Evolutionary conservation across 108 stramenopile species (phyloP).

Genomic region (Bacterosira constricta): DNA sequence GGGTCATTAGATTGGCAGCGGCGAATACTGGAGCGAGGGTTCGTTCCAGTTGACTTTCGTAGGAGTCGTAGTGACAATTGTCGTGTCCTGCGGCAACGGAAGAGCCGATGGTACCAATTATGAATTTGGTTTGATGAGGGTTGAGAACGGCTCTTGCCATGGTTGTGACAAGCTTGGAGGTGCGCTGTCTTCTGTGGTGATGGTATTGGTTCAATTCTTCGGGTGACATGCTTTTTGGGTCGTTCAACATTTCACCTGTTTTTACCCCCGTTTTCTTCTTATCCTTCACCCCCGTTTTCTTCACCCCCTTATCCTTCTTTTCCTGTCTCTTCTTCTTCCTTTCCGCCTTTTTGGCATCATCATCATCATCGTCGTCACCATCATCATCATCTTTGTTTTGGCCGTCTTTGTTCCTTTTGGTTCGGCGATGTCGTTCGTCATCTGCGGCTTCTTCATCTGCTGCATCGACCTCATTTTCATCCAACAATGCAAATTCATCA

Average conservation of each 20-base stretch:
- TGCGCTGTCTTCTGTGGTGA: conserved; percentile 10
- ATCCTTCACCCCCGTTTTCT: background rate
- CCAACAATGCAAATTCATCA: background rate
- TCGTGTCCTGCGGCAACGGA: conserved; percentile 61
- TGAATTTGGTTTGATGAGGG: conserved; percentile 38
- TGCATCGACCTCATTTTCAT: background rate
- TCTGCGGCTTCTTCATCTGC: background rate
- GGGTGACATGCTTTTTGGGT: conserved; percentile 20
- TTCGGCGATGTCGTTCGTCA: conserved; percentile 2
- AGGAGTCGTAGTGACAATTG: conserved; percentile 56
- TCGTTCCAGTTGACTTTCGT: conserved; percentile 52
- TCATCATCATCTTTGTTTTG: background rate
- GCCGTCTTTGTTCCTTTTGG: background rate
- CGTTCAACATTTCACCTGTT: conserved; percentile 9
- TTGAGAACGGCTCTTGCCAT: conserved; percentile 58
- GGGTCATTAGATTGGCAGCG: conserved; percentile 41
- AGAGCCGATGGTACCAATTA: conserved; percentile 53
- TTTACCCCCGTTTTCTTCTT: conserved; percentile 28
- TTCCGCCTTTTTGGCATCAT: background rate
- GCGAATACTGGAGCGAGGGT: conserved; percentile 34
- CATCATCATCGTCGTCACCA: background rate
- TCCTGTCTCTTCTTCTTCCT: conserved; percentile 2
- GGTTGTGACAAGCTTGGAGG: conserved; percentile 42
- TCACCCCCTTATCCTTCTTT: conserved; percentile 9
- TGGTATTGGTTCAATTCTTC: conserved; percentile 13